Evolutionary conservation across 371 early-diverging fungal genomes (phyloP).

Genomic region (Syncephalastrum contaminatum): DNA sequence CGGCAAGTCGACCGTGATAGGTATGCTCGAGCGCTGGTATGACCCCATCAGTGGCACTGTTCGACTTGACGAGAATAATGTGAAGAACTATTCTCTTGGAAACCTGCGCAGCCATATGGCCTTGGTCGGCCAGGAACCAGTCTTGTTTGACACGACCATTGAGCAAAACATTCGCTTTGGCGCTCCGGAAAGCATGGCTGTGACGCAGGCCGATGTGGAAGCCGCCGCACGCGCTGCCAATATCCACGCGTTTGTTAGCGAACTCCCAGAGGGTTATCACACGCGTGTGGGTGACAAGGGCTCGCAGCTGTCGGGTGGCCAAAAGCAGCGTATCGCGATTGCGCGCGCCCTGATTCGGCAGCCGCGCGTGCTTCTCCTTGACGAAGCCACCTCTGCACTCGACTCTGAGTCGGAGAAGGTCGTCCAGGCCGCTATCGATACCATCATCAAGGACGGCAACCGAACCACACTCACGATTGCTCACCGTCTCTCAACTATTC

Average conservation of each 20-base stretch:
- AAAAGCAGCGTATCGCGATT: conserved; percentile 33
- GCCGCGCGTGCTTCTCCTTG: conserved; percentile 84
- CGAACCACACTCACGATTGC: conserved; percentile 74
- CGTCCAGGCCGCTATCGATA: conserved; percentile 85
- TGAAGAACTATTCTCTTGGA: conserved; percentile 57
- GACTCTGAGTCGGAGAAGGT: conserved; percentile 87
- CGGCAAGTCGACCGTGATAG: conserved; percentile 83
- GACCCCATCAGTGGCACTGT: conserved; percentile 67
- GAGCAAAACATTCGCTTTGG: conserved; percentile 78
- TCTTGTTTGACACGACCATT: conserved; percentile 76
- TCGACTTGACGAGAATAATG: conserved; percentile 64
- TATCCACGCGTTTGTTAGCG: conserved; percentile 73
- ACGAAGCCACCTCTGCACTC: conserved; percentile 95
- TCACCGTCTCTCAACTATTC: conserved; percentile 70
- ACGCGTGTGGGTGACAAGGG: conserved; percentile 79
- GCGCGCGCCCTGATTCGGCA: conserved; percentile 76
- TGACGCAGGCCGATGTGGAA: conserved; percentile 59
- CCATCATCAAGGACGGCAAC: conserved; percentile 54
- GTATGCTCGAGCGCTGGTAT: conserved; percentile 84
- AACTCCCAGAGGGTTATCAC: conserved; percentile 72
- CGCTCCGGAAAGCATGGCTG: conserved; percentile 36
- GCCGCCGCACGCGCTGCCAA: conserved; percentile 65
- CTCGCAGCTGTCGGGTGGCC: conserved; percentile 43
- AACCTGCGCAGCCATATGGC: conserved; percentile 74
- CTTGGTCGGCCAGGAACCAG: conserved; percentile 88